A percentile compares a stretch with the other conserved stretches of the same genome.
Evolutionary conservation across 208 protist genomes (phyloP).

Genomic region (Leishmania major): DNA sequence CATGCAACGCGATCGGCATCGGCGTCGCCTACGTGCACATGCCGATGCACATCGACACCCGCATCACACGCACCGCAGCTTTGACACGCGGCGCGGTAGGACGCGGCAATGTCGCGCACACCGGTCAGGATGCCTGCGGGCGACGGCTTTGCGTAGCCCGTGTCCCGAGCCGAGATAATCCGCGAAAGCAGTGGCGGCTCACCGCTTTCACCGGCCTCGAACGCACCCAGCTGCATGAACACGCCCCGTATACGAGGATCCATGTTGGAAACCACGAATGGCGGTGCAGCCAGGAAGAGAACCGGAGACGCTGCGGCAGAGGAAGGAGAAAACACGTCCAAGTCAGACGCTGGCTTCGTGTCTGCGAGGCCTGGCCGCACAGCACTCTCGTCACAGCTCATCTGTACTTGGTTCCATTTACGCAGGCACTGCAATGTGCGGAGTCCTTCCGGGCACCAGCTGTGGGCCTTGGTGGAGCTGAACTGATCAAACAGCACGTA

Average conservation of each 20-base stretch:
- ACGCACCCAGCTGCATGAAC: constrained; percentile 37
- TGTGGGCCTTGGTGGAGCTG: constrained; percentile 44
- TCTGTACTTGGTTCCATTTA: constrained; percentile 36
- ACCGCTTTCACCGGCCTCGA: constrained; percentile 9
- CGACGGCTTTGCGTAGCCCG: constrained; percentile 72
- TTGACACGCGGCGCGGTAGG: constrained; percentile 7
- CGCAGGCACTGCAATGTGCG: constrained; percentile 46
- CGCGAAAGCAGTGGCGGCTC: constrained; percentile 40
- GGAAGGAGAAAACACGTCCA: neutral
- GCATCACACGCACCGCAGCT: neutral
- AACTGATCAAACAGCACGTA: constrained; percentile 44
- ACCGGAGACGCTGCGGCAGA: neutral
- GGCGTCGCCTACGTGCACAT: constrained; percentile 72
- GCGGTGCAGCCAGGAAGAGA: constrained; percentile 35
- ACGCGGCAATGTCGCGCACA: constrained; percentile 18
- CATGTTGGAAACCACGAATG: constrained; percentile 60
- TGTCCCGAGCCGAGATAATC: constrained; percentile 41
- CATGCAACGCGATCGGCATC: constrained; percentile 59
- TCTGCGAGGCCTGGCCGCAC: neutral
- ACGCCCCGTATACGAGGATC: constrained; percentile 35
- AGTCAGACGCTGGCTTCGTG: neutral
- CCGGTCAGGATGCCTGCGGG: constrained; percentile 42
- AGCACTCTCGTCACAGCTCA: neutral
- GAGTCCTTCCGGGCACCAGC: constrained; percentile 56
- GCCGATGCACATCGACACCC: constrained; percentile 17